Evolutionary conservation across 345 rosid species (phyloP), one percentile per base, ranked within the genome.

Genomic region (Eucalyptus coolabah): DNA sequence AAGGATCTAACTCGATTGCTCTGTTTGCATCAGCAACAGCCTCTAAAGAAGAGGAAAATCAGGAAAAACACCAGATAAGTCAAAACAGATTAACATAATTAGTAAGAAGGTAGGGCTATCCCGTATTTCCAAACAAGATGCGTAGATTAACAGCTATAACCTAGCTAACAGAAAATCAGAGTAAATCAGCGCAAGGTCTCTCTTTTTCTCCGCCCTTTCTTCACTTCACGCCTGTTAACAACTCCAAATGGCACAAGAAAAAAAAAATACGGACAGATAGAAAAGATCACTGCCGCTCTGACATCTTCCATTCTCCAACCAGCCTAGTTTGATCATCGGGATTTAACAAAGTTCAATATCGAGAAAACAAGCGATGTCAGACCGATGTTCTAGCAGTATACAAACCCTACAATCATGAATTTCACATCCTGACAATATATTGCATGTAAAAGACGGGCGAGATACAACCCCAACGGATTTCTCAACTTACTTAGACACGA

Each of bases 11-110:
- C 92, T 94, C 95, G 87, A 97, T 94, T 49, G 99, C 98, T 93
- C 91, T 93, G 89, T 89, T 95, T 0, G 99, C 96, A 93, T 97
- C 99, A 80, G 95, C 95, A 86, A 97, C 97, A 30, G 98, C 98
- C 92, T 95, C 99, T 98, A 94, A 92, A 88, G 83, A 92, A 40
- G 23, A 11, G 14, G 37, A 42, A 24, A 15, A 82, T 81, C 3
- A 51, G 28, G 30, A 28, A 44, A 49, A 77, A 50, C 16, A 50
- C 30, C 32, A 83, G 42, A 50, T 82, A n/a, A 37, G 59, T 8
- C 14, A 12, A 47, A n/a, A 42, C 49, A 63, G 63, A 65, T 53
- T 30, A 3, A 30, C 85, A 77, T 40, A 77, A 77, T 12, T 40
- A 11, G 85, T 72, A 18, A 34, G 82, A 18, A 34, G 44, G 44